These are phyloP conservation scores for Hippophae tibetana DNA, from an alignment of 306 rosid genomes.

Conservation along the genomic window DNA sequence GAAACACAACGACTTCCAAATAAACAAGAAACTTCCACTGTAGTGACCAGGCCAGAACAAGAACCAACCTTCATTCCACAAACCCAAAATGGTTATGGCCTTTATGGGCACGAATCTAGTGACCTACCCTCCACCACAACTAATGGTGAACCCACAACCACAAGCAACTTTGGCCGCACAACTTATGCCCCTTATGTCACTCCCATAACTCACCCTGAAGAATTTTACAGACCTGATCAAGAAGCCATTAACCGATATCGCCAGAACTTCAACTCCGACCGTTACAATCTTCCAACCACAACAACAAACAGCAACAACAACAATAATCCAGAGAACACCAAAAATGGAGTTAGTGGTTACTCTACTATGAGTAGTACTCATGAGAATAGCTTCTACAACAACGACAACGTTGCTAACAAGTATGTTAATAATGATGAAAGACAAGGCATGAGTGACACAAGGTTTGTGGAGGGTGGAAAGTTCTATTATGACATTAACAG, in stretches of 20 bases:
- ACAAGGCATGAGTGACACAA: slow-evolving; percentile 90
- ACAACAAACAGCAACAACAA: slow-evolving; percentile 15
- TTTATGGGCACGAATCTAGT: slow-evolving; percentile 69
- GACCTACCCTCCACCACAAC: slow-evolving; percentile 38
- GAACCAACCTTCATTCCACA: slow-evolving; percentile 57
- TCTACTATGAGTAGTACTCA: slow-evolving; percentile 8
- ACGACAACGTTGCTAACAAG: neutral
- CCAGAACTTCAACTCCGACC: no score
- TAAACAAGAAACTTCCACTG: slow-evolving; percentile 10
- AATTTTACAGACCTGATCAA: no score
- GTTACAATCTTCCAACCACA: slow-evolving; percentile 7
- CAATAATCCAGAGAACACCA: slow-evolving; percentile 15
- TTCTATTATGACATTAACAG: slow-evolving; percentile 29
- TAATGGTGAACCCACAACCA: slow-evolving; percentile 11
- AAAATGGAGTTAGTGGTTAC: slow-evolving; percentile 6
- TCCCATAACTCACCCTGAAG: slow-evolving; percentile 12
- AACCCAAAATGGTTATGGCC: slow-evolving; percentile 60
- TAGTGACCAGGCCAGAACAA: slow-evolving; percentile 21
- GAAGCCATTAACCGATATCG: no score
- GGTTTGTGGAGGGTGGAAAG: slow-evolving; percentile 65
- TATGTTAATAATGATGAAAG: slow-evolving; percentile 24
- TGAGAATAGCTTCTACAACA: slow-evolving; percentile 4
- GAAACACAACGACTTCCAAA: slow-evolving; percentile 31
- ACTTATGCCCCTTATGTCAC: slow-evolving; percentile 17
- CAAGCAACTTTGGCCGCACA: slow-evolving; percentile 17